These are phyloP conservation scores for Phytophthora colocasiae DNA, from an alignment of 352 stramenopile species.

Conservation along the genomic window DNA sequence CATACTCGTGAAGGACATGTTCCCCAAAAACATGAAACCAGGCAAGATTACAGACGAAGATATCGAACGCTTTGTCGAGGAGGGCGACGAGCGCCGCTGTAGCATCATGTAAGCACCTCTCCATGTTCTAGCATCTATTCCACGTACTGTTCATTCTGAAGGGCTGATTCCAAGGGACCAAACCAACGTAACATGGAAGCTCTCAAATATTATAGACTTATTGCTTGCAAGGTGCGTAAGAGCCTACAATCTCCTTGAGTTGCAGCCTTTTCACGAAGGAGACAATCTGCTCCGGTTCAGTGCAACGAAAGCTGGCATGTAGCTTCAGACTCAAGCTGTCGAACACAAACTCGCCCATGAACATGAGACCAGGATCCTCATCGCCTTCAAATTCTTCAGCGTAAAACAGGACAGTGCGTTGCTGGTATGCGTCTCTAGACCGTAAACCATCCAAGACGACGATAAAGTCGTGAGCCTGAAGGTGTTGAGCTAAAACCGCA, in stretches of 20 bases:
- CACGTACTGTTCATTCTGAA: conserved; percentile 25
- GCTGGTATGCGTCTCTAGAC: conserved; percentile 29
- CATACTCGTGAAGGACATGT: conserved; percentile 85
- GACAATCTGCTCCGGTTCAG: conserved; percentile 61
- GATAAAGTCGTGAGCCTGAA: conserved; percentile 57
- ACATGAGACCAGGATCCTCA: conserved; percentile 36
- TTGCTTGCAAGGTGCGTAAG: conserved; percentile 63
- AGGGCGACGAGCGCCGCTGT: conserved; percentile 83
- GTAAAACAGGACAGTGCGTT: conserved; percentile 68
- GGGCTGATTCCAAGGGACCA: conserved; percentile 25
- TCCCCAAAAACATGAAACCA: conserved; percentile 84
- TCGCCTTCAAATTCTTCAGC: conserved; percentile 24
- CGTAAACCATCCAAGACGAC: conserved; percentile 60
- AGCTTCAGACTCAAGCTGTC: conserved; percentile 77
- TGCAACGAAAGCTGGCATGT: conserved; percentile 66
- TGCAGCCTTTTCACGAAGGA: conserved; percentile 74
- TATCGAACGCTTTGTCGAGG: conserved; percentile 89
- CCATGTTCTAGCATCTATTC: conserved; percentile 15
- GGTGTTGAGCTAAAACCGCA: conserved; percentile 50
- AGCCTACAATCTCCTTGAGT: conserved; percentile 78
- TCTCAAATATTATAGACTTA: conserved; percentile 48
- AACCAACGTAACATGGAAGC: conserved; percentile 30
- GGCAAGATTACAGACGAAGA: conserved; percentile 90
- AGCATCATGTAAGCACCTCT: conserved; percentile 74
- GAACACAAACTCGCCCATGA: conserved; percentile 75